A percentile compares a stretch with the other conserved stretches of the same genome.
These are phyloP conservation scores for Gorgonomyces haynaldii DNA, from an alignment of 192 early-diverging fungal genomes.

Conservation along the genomic window DNA sequence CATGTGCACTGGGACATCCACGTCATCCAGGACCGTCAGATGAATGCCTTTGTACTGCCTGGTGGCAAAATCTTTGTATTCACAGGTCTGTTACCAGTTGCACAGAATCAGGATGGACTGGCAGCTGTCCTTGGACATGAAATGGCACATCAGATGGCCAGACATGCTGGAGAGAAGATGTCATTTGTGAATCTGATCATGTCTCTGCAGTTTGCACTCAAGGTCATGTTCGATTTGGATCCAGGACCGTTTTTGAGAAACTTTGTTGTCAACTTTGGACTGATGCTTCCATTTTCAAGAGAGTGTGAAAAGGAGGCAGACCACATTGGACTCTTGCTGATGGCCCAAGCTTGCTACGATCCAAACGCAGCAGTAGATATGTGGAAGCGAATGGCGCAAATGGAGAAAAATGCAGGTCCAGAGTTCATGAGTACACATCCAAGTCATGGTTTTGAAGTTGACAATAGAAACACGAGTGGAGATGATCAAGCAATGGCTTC, in stretches of 20 bases:
- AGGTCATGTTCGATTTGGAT: constrained; percentile 59
- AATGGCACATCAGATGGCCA: constrained; percentile 79
- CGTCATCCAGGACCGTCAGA: constrained; percentile 69
- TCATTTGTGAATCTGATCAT: constrained; percentile 56
- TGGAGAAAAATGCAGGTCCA: constrained; percentile 10
- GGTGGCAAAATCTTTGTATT: constrained; percentile 96
- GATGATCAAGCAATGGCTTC: too few relatives aligned
- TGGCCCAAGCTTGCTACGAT: constrained; percentile 89
- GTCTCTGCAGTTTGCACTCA: constrained; percentile 42
- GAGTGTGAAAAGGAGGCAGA: constrained; percentile 90
- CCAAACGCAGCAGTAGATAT: constrained; percentile 63
- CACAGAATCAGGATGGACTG: constrained; percentile 69
- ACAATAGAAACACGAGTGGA: constrained; percentile 36
- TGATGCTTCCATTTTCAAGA: constrained; percentile 76
- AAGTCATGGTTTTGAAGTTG: constrained; percentile 35
- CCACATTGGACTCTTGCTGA: constrained; percentile 67
- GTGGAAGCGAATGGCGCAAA: constrained; percentile 72
- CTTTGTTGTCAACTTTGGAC: constrained; percentile 53
- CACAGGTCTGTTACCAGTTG: constrained; percentile 78
- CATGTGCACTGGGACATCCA: constrained; percentile 82
- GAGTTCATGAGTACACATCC: constrained; percentile 85
- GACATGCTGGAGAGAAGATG: constrained; percentile 84
- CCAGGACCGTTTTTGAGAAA: constrained; percentile 46
- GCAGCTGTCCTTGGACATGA: constrained; percentile 93
- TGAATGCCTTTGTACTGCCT: constrained; percentile 91